These are phyloP conservation scores for Babesia bigemina DNA, from an alignment of 169 alveolate species.

Conservation along the genomic window DNA sequence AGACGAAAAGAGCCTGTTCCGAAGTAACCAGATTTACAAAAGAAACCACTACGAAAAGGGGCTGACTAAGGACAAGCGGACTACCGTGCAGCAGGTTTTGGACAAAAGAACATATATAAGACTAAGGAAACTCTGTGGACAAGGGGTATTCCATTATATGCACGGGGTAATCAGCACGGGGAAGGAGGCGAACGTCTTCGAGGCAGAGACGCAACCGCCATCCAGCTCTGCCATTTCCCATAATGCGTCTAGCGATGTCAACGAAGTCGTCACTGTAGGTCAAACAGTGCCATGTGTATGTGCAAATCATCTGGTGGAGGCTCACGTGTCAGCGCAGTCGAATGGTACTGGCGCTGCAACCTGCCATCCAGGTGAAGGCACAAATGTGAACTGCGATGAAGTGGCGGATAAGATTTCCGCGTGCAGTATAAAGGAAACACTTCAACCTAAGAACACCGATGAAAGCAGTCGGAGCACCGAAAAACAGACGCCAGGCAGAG, in stretches of 20 bases:
- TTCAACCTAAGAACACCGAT: neutral
- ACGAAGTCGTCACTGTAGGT: neutral
- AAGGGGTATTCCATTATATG: conserved; percentile 88
- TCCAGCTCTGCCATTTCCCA: conserved; percentile 43
- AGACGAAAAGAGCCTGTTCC: conserved; percentile 13
- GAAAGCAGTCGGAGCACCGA: neutral
- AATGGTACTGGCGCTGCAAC: neutral
- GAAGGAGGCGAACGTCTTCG: conserved; percentile 96
- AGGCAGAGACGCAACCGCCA: conserved; percentile 73
- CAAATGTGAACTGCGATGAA: neutral
- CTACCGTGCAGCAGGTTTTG: conserved; percentile 94
- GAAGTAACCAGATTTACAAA: conserved; percentile 52
- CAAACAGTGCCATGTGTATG: too few relatives aligned
- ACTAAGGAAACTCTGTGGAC: conserved; percentile 87
- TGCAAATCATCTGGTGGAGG: conserved; percentile 42
- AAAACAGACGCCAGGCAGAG: conserved; percentile 60
- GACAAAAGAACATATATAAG: conserved; percentile 93
- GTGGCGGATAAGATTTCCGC: neutral
- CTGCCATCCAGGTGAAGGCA: neutral
- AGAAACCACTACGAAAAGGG: conserved; percentile 75
- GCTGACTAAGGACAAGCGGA: conserved; percentile 92
- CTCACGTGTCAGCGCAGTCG: neutral
- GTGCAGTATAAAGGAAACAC: neutral
- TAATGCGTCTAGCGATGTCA: neutral
- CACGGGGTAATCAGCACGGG: conserved; percentile 97